Evolutionary conservation across 2,329 filamentous ascomycete genomes (phyloP), one percentile per base, ranked within the genome.

Genomic region (Lomentospora prolificans): DNA sequence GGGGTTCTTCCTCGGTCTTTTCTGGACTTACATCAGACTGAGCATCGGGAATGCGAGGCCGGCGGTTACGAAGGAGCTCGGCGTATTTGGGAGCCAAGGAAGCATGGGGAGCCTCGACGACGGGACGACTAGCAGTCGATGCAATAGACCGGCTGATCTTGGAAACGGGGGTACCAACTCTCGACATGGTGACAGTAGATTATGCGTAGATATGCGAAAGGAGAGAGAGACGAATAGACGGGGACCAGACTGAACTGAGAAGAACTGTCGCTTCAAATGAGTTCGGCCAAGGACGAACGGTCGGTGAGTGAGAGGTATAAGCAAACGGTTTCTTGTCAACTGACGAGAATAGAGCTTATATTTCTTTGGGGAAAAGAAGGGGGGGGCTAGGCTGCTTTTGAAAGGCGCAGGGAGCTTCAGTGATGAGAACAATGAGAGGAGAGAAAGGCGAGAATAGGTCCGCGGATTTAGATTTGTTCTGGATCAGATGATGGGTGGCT

Each of bases 91-190:
- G 75, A 68, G 71, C 72, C 51, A 75, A 65, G 55, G 66, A 63
- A 46, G 71, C 69, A 60, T 69, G 69, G 39, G 69, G 31, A 61
- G 62, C 61, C 55, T 66, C 65, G 61, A 70, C 64, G 50, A 70
- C 62, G 31, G 71, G 61, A 50, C 67, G 67, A 27, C 67, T 62
- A 22, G 70, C 64, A 22, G 74, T 66, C n/a, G 75, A 68, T 64
- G 70, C 67, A 59, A 79, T 63, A 51, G 71, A 69, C 60, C 77
- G 72, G 60, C 74, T 60, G 64, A 80, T 70, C 68, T 78, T 78
- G 64, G 70, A 66, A 60, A 73, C 67, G 65, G 76, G 75, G 50
- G 73, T 71, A 14, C 76, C 75, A 58, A 80, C 70, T 64, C 77
- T 70, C 51, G 77, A 77, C 72, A 79, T 55, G 19, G 39, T 50